Evolutionary conservation across 768 basidiomycete species (phyloP), one percentile per base, ranked within the genome.

Genomic region (Hygrocybe coccinea): DNA sequence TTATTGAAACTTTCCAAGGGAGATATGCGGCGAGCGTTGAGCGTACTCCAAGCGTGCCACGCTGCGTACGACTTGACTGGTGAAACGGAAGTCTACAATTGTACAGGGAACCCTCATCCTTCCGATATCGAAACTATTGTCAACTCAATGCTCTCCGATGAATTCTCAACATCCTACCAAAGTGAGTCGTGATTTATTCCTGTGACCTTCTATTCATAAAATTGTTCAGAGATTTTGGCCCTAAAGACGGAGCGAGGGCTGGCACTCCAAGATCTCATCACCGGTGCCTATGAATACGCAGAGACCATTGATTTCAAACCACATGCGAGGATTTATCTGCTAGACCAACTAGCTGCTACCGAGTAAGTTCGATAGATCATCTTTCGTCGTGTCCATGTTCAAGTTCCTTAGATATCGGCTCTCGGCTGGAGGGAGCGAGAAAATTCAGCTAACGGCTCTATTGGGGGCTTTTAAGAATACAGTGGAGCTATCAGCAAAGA

Each of bases 41-140:
- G 97, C 66, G 88, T 99, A 25, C 76, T 99, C 17, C 97, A 99
- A 74, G 97, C 97, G 0, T 99, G 97, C 65, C 93, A 98, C 68
- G 95, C 97, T 14, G 97, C 95, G 3, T 99, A 97, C 67, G 91
- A 95, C 41, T 69, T 81, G 9, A 84, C 86, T 33, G 89, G 90
- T 54, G 95, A 97, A 72, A 83, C 84, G 0, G 93, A 97, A 59
- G 84, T 99, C 21, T 99, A 98, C 70, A 91, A 88, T 61, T 98
- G 95, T 69, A 98, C 97, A 0, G 97, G 97, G 38, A 95, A 86
- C 62, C 97, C 97, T 17, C 94, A 97, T 67, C 97, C 97, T 0
- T 80, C 83, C 24, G 97, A 99, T 71, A 92, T 99, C 45, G 92
- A 95, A 66, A 81, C 83, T 10, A 89, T 99, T 38, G 91, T 98